Evolutionary conservation across 108 stramenopile genomes (phyloP), one percentile per base, ranked within the genome.

Genomic region (Heterococcus sp.): DNA sequence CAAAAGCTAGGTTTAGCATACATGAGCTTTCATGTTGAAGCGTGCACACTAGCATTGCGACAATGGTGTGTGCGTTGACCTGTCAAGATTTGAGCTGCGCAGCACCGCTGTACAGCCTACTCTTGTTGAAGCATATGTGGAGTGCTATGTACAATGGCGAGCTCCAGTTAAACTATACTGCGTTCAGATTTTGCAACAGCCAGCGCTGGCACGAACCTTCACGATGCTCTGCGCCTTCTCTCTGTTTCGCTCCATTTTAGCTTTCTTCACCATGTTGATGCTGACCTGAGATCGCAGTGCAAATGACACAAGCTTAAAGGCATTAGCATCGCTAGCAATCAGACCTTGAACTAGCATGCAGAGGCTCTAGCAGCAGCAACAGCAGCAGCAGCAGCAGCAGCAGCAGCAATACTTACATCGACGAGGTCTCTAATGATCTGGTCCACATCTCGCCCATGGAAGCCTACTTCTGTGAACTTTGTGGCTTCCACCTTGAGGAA

Each of bases 401-500:
- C 21, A 58, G 46, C 14, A 8, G 46, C 46, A 58, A 8, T 21
- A 58, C 46, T 8, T 58, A 95, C 90, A 84, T 98, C 98, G 85
- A 98, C 94, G 72, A 99, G 92, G 87, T 99, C 98, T 66, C 94
- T 91, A 76, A 99, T 95, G 84, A 99, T 99, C 78, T 93, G 91
- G 84, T 99, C 97, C 2, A 99, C 97, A 87, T 98, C 98, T 3
- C 96, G 85, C 32, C 98, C 97, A 76, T 98, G 98, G 78, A 96
- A 99, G 27, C 98, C 98, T 37, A 99, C 98, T 89, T 99, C 98
- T 21, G 98, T 99, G 86, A 98, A 99, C 88, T 99, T 99, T 63
- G 98, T 99, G 1, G 98, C 98, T 85, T 99, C 98, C 38, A 98
- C 97, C 78, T 99, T 99, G 69, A 99, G 84, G 86, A 99, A 99